Percentiles rank a stretch among this genome's conserved stretches.
phyloP scores from a whole-genome alignment of 1,139 yeast species.

The Diutina pseudorugosa region DNA sequence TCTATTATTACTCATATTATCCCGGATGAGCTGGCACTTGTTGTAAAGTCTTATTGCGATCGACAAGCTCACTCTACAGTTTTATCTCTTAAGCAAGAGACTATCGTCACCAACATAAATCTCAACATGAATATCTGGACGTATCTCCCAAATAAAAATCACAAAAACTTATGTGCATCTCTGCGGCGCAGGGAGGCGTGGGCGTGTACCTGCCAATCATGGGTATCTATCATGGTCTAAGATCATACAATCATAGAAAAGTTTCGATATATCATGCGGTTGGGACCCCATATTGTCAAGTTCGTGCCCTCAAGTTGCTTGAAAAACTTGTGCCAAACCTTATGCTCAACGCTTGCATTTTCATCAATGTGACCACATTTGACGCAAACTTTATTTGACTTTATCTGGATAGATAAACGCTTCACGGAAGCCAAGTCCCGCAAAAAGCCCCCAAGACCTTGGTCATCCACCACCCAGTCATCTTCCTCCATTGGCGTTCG shows the following conservation, averaged over 20 bases:
- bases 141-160: too few species aligned
- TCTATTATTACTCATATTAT: too few species aligned
- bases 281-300: neutral
- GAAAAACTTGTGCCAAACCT: neutral
- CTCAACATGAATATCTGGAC: too few species aligned
- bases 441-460: neutral
- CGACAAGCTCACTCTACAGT: too few species aligned
- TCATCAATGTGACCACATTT: conserved; percentile 1
- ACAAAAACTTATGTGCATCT: too few species aligned
- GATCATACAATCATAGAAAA: neutral
- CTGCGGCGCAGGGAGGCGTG: too few species aligned
- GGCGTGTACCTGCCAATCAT: too few species aligned
- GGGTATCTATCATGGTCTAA: too few species aligned
- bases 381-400: neutral
- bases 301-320: neutral
- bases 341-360: neutral
- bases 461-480: conserved; percentile 1
- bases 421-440: neutral
- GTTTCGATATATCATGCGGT: neutral
- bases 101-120: too few species aligned
- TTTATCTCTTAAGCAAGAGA: too few species aligned
- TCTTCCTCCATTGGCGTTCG: neutral
- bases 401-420: neutral
- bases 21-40: too few species aligned
- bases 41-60: too few species aligned